Evolutionary conservation across 495 filamentous ascomycete genomes (phyloP), one percentile per base, ranked within the genome.

Genomic region (Podospora sp.): DNA sequence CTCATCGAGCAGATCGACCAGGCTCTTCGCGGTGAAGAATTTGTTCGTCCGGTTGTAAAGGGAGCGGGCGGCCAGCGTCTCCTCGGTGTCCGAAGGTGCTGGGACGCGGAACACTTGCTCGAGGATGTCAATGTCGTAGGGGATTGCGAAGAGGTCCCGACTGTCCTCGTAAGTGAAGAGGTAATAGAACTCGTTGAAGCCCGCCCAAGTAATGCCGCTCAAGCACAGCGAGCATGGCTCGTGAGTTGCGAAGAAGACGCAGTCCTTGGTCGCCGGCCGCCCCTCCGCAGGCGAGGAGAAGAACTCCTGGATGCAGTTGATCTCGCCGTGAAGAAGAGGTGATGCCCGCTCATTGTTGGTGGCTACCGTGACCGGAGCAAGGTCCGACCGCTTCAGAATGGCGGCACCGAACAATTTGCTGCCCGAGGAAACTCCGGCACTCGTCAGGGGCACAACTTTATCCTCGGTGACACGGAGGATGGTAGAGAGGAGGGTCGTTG

Each of bases 271-370:
- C 40, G 62, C 61, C 0, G 72, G 76, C n/a, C 71, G 66, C 35
- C 53, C 65, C 25, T 67, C 60, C 16, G 69, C 49, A 0, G 75
- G 69, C 0, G 72, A 70, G 0, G 73, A 40, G 60, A 79, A 80
- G 68, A 79, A 81, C 36, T 79, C 68, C 68, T 78, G 78, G 72
- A 81, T 80, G 71, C 79, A 81, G 72, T 81, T 81, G 72, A 81
- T 78, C 65, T 81, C 79, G 66, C 77, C 77, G 67, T 81, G 79
- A 4, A 79, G 68, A 4, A 81, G 71, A 0, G 79, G 78, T 7
- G 79, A 80, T 1, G 52, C 70, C 46, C 68, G 69, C 65, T 81
- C 78, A 68, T 78, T 76, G 72, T 81, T 81, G 63, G 78, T 81
- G 12, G 79, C 65, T 0, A 77, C 74, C 0, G 74, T 79, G 0